Base-by-base conservation (phyloP, 2,329 filamentous ascomycete genomes). In the Dactylellina leptospora region DNA sequence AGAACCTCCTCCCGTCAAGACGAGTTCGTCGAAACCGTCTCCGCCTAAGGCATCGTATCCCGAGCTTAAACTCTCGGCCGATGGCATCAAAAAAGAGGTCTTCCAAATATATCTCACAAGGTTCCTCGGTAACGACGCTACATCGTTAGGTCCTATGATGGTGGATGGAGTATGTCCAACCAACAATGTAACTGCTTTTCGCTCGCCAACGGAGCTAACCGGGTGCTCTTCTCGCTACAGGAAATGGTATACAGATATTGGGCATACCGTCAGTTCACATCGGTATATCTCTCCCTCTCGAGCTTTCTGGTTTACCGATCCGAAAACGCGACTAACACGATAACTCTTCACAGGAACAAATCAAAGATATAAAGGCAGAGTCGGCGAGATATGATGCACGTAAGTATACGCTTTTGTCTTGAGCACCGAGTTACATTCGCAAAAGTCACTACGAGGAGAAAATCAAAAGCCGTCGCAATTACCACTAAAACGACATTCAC, bases 351-450 rank as follows among this genome's bases (percentile, higher is more conserved):
- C 48, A 71, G 66, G 66, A 62, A 51, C 66, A 71, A 71, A 63
- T 71, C 27, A 51, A 59, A 36, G 66, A 71, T 33, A 48, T 71
- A 22, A 62, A 71, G 54, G 18, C 45, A 33, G 10, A 45, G 16
- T 58, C 66, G 22, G 42, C 40, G 8, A 23, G 40, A 69, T 69
- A 50, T 45, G 28, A 58, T 33, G 13, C 44, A 40, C 61, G 66
- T 71, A 71, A 71, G 66, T 71, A 63, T 71, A 71, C 59, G 33
- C 59, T 71, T 56, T 71, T 44, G 60, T 63, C 58, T 28, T 63
- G 66, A 63, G 38, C 44, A 54, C 20, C 13, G 36, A 28, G n/a
- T 20, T 36, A 47, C 16, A 22, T 22, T 18, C 27, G n/a, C 48
- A 60, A 45, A 60, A 58, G 33, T 18, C 16, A 45, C 44, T 36